Base-by-base conservation (phyloP, 2,329 filamentous ascomycete species). In the Cordyceps tenuipes region DNA sequence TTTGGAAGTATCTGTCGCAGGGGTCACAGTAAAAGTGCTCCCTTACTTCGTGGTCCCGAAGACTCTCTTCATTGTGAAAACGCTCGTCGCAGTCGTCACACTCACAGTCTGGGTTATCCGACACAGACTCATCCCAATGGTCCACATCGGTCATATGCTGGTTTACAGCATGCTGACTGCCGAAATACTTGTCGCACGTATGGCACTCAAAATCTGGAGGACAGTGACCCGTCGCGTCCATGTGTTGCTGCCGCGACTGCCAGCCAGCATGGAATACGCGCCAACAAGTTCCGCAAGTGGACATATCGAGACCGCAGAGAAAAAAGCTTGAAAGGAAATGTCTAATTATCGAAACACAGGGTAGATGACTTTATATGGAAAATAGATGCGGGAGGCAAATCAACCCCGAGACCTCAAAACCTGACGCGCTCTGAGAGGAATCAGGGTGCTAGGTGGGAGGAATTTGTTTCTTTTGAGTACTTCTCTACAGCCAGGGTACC, bases 201-300 rank as follows among this genome's bases (percentile, higher is more conserved):
- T 34, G 26, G n/a, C 48, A 50, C 48, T 50, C 17, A 50, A 34
- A 50, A 74, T 46, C 48, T 23, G 59, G 61, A 17, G 36, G 5
- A 34, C 26, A 19, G 39, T 62, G 61, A 29, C 61, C 61, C 13
- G 53, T 62, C 21, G 58, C 61, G 39, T 56, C 31, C 47, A 31
- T 49, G 47, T 49, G 47, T 49, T 49, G 47, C 47, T 49, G 47
- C 47, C 47, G 47, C 66, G n/a, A 71, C 50, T 31, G 47, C 23
- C 23, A 49, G 47, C 47, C 47, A 49, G 47, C 23, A 17, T 23
- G 47, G 15, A 48, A 49, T 49, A 31, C 47, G 26, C 47, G 47
- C 47, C 26, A 49, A 49, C 26, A 49, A n/a, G 47, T 49, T 49
- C 26, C 47, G 13, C 47, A 48, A 13, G 46, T 48, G 21, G 46